Evolutionary conservation across 352 stramenopile genomes (phyloP).

Genomic region (Globisporangium carolinianum): DNA sequence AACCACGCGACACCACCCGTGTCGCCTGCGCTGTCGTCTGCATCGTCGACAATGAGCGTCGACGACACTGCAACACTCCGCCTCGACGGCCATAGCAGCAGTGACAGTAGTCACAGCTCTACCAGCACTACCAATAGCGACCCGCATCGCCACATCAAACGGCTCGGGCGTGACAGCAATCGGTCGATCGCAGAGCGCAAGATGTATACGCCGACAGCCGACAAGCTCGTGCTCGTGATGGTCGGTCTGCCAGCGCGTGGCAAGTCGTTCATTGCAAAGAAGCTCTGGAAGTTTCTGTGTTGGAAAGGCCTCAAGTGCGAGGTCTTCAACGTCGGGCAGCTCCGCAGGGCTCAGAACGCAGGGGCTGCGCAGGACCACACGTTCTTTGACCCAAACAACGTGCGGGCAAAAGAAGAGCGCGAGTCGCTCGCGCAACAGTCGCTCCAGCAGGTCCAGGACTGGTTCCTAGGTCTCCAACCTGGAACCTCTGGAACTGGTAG

Average conservation of each 20-base stretch:
- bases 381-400: slow-evolving; percentile 92
- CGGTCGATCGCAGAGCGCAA: slow-evolving; percentile 62
- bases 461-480: slow-evolving; percentile 30
- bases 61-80: slow-evolving; percentile 3
- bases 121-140: neutral
- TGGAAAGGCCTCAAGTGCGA: slow-evolving; percentile 76
- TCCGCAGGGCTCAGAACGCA: slow-evolving; percentile 77
- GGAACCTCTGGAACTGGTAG: neutral
- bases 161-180: slow-evolving; percentile 10
- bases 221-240: slow-evolving; percentile 96
- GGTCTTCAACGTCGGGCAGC: slow-evolving; percentile 95
- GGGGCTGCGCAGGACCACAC: slow-evolving; percentile 65
- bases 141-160: slow-evolving; percentile 9
- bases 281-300: slow-evolving; percentile 73
- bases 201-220: slow-evolving; percentile 71
- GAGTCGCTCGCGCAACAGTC: slow-evolving; percentile 77
- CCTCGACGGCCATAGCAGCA: neutral
- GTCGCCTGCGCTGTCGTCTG: slow-evolving; percentile 12
- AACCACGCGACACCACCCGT: slow-evolving; percentile 1
- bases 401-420: slow-evolving; percentile 59
- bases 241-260: slow-evolving; percentile 91
- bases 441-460: slow-evolving; percentile 58
- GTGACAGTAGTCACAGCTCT: no score
- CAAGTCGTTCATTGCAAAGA: slow-evolving; percentile 96
- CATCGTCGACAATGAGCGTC: slow-evolving; percentile 6